Evolutionary conservation across 2,329 filamentous ascomycete genomes (phyloP), one percentile per base, ranked within the genome.

Genomic region (Dothistroma pini): DNA sequence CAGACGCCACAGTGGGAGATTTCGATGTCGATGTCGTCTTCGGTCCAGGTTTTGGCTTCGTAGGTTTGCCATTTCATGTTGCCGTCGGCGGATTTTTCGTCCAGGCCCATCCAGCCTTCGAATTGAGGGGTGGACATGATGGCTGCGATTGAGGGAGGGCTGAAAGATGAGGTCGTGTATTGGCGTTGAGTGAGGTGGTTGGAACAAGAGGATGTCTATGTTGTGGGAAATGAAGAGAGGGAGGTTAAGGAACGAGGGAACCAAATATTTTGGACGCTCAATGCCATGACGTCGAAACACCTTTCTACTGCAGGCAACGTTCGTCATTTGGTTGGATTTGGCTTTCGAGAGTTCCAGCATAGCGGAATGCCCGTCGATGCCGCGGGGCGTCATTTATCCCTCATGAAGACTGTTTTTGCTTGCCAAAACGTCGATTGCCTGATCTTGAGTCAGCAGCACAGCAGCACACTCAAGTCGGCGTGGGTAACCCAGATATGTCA

Each of bases 31-130:
- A 77, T 72, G 57, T 77, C 75, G 57, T 68, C 69, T 58, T 76
- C 74, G 54, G 70, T 62, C 61, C 75, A 79, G 3, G 74, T 71
- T 62, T 79, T 78, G 25, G 63, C 63, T 19, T 66, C 56, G 55
- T 78, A 81, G n/a, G 75, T 73, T 44, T 79, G 75, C 82, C 82
- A 84, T 35, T 75, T 76, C 78, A 85, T 81, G 57, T 83, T 83
- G 60, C 83, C 83, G 56, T 84, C 71, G 35, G 75, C 79, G 12
- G 81, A 74, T 61, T 75, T 73, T 34, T 76, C 68, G 72, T 81
- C 80, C 35, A 81, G 77, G 69, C 80, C 83, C 66, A 84, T 75
- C 83, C 83, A 85, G 68, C 83, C 83, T 70, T 83, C 77, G 70
- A 85, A 85, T 29, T 29, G 25, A 6, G 25, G 25, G 6, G 25